Base-by-base conservation (phyloP, 345 rosid species). In the Salix arbutifolia region DNA sequence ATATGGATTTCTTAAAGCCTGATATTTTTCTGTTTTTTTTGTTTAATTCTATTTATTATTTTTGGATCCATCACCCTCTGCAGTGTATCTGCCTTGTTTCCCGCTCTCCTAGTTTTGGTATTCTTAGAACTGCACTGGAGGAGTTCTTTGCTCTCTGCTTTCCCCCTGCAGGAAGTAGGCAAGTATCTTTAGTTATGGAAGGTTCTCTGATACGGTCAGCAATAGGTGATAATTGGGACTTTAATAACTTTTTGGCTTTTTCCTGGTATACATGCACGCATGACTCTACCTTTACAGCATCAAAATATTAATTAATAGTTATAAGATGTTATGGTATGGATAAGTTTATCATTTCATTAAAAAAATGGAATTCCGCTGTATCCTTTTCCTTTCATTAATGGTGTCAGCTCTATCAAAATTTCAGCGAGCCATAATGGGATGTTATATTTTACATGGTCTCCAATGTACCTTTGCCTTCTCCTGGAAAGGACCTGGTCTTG, bases 381-480 rank as follows among this genome's bases (percentile, higher is more conserved):
- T 56, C 71, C 19, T 25, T 70, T 78, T 68, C 78, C 5, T 56
- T 77, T 69, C 61, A 62, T 67, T 87, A 78, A 83, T 76, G 25
- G 77, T 86, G 60, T 79, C 74, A 72, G 25, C 67, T 84, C 44
- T 88, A 73, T 48, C 48, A 83, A 71, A 75, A 74, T 91, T 88
- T 84, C 98, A 93, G 99, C 90, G 91, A 89, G 90, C 98, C 95
- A 18, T 80, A 94, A 62, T 96, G 98, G 99, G 98, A 94, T 67
- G 81, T 88, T 78, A 92, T 96, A 48, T 83, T 91, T 75, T 78
- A 86, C 77, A 83, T 89, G 87, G 95, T 93, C 44, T 87, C 92
- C 74, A 90, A 87, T 77, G 97, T 96, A 71, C 97, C 98, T 69
- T 76, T 96, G 88, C 98, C 97, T 26, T 89, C 91, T 82, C 95